A percentile compares a stretch with the other conserved stretches of the same genome.
Evolutionary conservation across 2,329 filamentous ascomycete species (phyloP).

Genomic region (Colletotrichum karsti): DNA sequence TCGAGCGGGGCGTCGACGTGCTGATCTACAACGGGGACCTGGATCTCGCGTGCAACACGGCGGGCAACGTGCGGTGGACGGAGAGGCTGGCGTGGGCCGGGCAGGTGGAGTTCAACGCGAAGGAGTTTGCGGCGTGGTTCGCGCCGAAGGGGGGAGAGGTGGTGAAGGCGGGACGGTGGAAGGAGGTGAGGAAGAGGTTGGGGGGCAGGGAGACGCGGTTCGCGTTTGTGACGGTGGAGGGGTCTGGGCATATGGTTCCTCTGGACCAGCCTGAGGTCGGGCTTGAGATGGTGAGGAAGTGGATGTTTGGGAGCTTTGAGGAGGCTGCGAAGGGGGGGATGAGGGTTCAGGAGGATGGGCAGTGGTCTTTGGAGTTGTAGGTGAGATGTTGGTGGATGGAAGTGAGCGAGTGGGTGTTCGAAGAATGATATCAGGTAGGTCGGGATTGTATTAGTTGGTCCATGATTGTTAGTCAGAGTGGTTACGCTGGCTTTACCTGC

Average conservation of each 20-base stretch:
- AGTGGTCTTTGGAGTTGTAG: constrained; percentile 12
- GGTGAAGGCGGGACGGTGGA: constrained; percentile 7
- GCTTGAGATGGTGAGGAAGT: constrained; percentile 29
- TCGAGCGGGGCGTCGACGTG: constrained; percentile 30
- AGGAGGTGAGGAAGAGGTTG: constrained; percentile 11
- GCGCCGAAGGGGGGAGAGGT: constrained; percentile 12
- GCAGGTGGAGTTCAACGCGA: constrained; percentile 48
- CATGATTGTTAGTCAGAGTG: too few species aligned
- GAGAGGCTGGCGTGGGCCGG: constrained; percentile 51
- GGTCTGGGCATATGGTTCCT: constrained; percentile 50
- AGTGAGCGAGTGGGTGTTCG: neutral
- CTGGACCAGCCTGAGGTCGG: constrained; percentile 29
- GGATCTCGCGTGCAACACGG: constrained; percentile 32
- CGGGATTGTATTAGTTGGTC: neutral
- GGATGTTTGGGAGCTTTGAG: constrained; percentile 22
- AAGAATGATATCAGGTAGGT: neutral
- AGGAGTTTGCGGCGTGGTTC: constrained; percentile 32
- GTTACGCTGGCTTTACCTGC: too few species aligned
- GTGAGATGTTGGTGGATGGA: neutral
- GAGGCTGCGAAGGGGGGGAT: neutral
- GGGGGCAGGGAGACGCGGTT: constrained; percentile 17
- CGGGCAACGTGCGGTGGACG: constrained; percentile 43
- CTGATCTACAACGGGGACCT: constrained; percentile 36
- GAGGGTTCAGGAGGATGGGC: neutral
- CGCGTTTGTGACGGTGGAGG: constrained; percentile 40